phyloP scores from a whole-genome alignment of 139 green algal genomes.

The Coelastrella sp. region DNA sequence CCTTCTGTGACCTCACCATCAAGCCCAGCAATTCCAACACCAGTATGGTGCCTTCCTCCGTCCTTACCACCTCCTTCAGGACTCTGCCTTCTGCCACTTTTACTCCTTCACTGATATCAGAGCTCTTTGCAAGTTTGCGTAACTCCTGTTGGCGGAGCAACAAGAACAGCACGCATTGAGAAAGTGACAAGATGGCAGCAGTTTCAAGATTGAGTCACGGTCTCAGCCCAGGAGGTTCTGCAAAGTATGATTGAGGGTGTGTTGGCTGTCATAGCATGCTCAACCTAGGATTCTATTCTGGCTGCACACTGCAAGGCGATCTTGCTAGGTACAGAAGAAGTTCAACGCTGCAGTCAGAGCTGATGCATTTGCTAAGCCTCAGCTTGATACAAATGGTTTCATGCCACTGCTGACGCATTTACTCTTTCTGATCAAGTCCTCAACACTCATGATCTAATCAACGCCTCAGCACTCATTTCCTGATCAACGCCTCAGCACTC shows the following conservation, averaged over 20 bases:
- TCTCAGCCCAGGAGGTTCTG: neutral
- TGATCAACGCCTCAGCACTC: no score
- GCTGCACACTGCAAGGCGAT: neutral
- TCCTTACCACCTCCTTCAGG: neutral
- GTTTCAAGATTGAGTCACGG: neutral
- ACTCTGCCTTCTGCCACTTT: neutral
- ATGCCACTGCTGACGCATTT: neutral
- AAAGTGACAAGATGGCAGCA: neutral
- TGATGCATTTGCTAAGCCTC: neutral
- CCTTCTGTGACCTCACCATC: neutral
- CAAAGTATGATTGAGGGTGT: neutral
- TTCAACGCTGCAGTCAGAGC: neutral
- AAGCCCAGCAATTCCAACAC: neutral
- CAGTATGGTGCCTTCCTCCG: neutral
- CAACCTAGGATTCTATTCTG: neutral
- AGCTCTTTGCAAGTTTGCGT: neutral
- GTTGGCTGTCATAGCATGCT: neutral
- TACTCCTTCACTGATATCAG: neutral
- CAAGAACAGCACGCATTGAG: neutral
- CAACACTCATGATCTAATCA: no score
- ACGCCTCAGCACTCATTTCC: no score
- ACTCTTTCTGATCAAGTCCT: neutral
- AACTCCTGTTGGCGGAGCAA: neutral
- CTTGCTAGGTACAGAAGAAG: neutral
- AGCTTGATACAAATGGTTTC: neutral